Conservation (phyloP, 345 rosid species). For the Dimocarpus longan region DNA sequence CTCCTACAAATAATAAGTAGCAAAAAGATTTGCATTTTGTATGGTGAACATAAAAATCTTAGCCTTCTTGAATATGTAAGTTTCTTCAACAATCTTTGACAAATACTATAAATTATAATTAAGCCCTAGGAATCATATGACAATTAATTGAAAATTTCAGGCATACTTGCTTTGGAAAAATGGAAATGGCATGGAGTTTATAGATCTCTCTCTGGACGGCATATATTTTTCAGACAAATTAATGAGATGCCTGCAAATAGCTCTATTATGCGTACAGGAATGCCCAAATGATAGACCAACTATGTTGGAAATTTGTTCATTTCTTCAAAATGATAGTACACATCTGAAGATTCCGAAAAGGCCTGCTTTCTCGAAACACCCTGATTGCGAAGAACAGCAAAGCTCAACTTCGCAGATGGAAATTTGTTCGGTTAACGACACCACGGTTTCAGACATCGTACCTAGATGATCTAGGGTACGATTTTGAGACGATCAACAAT, state of each 20-base stretch:
- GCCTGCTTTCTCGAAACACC: not conserved
- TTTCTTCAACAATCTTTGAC: not conserved
- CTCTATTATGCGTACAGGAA: conserved; percentile 7
- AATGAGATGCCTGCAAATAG: conserved; percentile 10
- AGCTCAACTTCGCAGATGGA: not conserved
- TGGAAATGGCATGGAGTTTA: not conserved
- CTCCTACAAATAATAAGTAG: conserved; percentile 13
- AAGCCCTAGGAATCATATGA: not conserved
- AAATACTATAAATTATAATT: no score
- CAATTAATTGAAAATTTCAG: not conserved
- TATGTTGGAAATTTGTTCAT: not conserved
- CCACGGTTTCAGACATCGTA: not conserved
- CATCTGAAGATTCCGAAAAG: not conserved
- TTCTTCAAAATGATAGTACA: not conserved
- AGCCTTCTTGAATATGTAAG: conserved; percentile 21
- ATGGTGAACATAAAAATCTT: not conserved
- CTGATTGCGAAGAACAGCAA: not conserved
- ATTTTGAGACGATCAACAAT: no score
- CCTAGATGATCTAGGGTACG: not conserved
- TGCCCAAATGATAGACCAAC: conserved; percentile 12
- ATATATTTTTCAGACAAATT: not conserved
- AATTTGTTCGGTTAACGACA: not conserved
- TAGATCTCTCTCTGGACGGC: not conserved
- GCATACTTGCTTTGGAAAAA: not conserved
- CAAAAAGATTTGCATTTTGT: not conserved